phyloP scores from a whole-genome alignment of 2,329 filamentous ascomycete genomes.

The Zymoseptoria crescenta region DNA sequence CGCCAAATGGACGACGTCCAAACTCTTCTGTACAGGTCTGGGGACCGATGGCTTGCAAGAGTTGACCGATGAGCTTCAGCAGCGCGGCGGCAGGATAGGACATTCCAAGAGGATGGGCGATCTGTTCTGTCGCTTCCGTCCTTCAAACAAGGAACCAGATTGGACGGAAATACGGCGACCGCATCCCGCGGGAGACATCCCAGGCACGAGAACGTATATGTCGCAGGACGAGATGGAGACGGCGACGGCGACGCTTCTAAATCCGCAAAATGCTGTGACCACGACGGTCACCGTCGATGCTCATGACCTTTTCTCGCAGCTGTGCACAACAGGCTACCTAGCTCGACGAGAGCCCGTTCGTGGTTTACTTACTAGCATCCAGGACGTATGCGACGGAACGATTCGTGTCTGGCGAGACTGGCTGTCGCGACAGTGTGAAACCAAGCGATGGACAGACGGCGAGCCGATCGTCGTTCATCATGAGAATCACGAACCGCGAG shows the following conservation, averaged over 20 bases:
- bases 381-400: conserved; percentile 60
- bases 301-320: conserved; percentile 65
- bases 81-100: conserved; percentile 26
- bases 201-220: conserved; percentile 36
- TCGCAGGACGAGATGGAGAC: conserved; percentile 12
- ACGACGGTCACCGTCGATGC: conserved; percentile 59
- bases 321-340: conserved; percentile 61
- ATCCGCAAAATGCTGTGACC: conserved; percentile 36
- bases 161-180: conserved; percentile 29
- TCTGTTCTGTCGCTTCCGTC: conserved; percentile 65
- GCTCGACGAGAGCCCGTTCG: conserved; percentile 56
- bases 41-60: conserved; percentile 54
- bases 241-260: conserved; percentile 9
- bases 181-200: conserved; percentile 42
- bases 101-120: conserved; percentile 46
- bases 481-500: conserved; percentile 7
- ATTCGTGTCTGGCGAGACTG: conserved; percentile 66
- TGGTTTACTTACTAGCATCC: conserved; percentile 56
- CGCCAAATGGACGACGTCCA: conserved; percentile 60
- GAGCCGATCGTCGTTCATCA: conserved; percentile 22
- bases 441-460: conserved; percentile 23
- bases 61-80: conserved; percentile 27
- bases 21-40: conserved; percentile 60
- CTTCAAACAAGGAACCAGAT: conserved; percentile 49
- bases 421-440: conserved; percentile 46